A percentile compares a stretch with the other conserved stretches of the same genome.
Conservation (phyloP, 495 filamentous ascomycete genomes). For the Xylaria acuta region DNA sequence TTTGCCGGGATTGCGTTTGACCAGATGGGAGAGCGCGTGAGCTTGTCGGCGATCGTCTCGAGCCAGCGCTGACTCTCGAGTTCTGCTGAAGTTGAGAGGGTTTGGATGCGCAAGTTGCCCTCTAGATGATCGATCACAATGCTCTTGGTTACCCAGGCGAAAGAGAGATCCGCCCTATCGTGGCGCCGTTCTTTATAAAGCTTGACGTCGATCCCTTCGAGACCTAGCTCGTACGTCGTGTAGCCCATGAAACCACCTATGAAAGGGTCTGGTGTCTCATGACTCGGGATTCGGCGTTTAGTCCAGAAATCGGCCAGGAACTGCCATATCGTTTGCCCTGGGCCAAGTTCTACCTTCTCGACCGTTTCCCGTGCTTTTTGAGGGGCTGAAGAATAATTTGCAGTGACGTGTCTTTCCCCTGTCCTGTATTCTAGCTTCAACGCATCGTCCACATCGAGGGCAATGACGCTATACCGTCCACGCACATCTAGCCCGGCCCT, state of each 20-base stretch:
- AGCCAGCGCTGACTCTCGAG: constrained; percentile 47
- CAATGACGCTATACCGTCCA: constrained; percentile 73
- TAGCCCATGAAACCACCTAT: constrained; percentile 91
- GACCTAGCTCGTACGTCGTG: constrained; percentile 85
- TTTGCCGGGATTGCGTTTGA: constrained; percentile 34
- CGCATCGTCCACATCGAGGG: constrained; percentile 58
- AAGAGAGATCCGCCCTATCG: constrained; percentile 72
- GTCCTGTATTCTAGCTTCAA: constrained; percentile 60
- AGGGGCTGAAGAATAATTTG: constrained; percentile 23
- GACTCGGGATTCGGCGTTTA: constrained; percentile 46
- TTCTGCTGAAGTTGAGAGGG: constrained; percentile 46
- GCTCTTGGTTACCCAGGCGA: constrained; percentile 79
- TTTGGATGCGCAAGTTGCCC: constrained; percentile 69
- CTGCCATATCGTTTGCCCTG: constrained; percentile 58
- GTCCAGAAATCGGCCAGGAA: constrained; percentile 64
- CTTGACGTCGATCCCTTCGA: constrained; percentile 64
- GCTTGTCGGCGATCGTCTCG: constrained; percentile 38
- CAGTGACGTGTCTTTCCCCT: constrained; percentile 47
- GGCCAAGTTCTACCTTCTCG: constrained; percentile 40
- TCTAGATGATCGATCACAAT: constrained; percentile 78
- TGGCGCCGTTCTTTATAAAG: constrained; percentile 40
- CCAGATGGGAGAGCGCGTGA: constrained; percentile 39
- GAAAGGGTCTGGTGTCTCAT: constrained; percentile 65
- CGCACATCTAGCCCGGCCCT: constrained; percentile 52
- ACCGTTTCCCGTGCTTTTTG: constrained; percentile 9